Conservation (phyloP, 345 rosid species). For the Mallotus nudiflorus region DNA sequence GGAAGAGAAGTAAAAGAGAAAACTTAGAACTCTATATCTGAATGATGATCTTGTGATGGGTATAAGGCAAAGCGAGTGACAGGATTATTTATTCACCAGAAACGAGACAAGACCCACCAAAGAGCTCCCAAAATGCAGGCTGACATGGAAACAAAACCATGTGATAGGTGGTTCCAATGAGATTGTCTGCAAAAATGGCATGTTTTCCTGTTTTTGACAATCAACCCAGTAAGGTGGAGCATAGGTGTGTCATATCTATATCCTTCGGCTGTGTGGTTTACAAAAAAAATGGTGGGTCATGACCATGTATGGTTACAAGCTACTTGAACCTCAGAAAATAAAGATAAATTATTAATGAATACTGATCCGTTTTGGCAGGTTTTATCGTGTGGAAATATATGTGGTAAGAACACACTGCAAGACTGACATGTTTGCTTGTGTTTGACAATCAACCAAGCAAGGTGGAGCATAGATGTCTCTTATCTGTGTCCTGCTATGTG, state of each 20-base stretch:
- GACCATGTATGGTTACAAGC: too few relatives aligned
- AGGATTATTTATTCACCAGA: background rate
- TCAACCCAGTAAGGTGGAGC: too few relatives aligned
- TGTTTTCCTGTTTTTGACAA: background rate
- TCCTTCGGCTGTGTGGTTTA: too few relatives aligned
- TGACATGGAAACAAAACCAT: background rate
- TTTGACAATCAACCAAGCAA: background rate
- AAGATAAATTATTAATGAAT: too few relatives aligned
- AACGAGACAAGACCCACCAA: background rate
- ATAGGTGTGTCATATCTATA: too few relatives aligned
- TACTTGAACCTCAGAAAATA: too few relatives aligned
- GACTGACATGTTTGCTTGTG: background rate
- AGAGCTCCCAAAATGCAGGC: background rate
- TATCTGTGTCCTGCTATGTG: too few relatives aligned
- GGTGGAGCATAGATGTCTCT: background rate
- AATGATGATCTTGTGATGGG: background rate
- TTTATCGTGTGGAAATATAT: too few relatives aligned
- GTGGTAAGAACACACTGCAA: too few relatives aligned
- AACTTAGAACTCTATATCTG: background rate
- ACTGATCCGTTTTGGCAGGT: too few relatives aligned
- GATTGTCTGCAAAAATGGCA: background rate
- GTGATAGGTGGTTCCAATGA: background rate
- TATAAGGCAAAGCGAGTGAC: background rate
- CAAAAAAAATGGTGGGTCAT: too few relatives aligned
- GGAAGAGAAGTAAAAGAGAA: too few relatives aligned